Base-by-base conservation (phyloP, 768 basidiomycete genomes). In the Naematelia encephala region DNA sequence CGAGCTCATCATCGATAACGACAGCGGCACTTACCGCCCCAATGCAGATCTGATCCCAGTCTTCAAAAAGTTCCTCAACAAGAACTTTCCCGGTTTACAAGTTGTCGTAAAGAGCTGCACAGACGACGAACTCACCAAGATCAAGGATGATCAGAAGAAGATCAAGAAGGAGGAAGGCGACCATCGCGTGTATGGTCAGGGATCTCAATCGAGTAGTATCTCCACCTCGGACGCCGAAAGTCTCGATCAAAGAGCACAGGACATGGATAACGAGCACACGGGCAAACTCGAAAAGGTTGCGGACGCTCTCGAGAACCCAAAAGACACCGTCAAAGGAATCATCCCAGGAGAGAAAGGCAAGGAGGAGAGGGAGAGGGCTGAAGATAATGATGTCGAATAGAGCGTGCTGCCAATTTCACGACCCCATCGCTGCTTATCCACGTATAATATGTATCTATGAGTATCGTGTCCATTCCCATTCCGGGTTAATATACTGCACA, bases 1-100 rank as follows among this genome's bases (percentile, higher is more conserved):
- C 87, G 88, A 91, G 74, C 74, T 91, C 28, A 85, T 90, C 62
- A 84, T 91, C 68, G 90, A 91, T 74, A 91, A 92, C 66, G 79
- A 81, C 67, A 79, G 77, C 65, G 90, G 90, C 50, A 92, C 89
- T 52, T 91, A 91, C 72, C 82, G 88, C 28, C 90, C 90, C 0
- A 84, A 89, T 69, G 80, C 81, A 54, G 74, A 66, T 54, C 68
- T 90, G 63, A 77, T 91, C 1, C 85, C 86, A 0, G 72, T 80
- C 44, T 74, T 90, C 57, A 82, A 84, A 70, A 80, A 79, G 62
- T 78, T 88, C 25, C 70, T 91, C 51, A 85, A 88, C 76, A 81
- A 82, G 67, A 91, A 91, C 69, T 89, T 92, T 70, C 80, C 83
- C 19, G 86, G 85, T 1, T 80, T 89, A 58, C 74, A 65, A 29